A percentile compares a stretch with the other conserved stretches of the same genome.
These are phyloP conservation scores for Ophiocordyceps australis DNA, from an alignment of 2,329 filamentous ascomycete species.

Conservation along the genomic window DNA sequence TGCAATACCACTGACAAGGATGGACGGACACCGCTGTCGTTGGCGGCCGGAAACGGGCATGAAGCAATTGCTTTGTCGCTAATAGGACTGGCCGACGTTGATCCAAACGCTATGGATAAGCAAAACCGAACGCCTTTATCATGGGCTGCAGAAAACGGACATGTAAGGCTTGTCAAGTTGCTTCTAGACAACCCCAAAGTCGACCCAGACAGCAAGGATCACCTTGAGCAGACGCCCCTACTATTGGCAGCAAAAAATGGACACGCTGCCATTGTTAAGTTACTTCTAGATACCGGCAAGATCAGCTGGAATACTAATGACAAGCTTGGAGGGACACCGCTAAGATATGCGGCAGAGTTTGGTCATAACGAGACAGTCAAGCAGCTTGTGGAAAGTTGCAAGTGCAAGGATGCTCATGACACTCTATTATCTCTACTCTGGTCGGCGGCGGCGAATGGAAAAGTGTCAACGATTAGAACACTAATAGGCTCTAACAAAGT, in stretches of 20 bases:
- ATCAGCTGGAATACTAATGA: not conserved
- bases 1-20: not conserved
- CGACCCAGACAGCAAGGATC: not conserved
- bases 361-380: too few species aligned
- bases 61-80: not conserved
- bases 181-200: not conserved
- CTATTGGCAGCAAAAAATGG: not conserved
- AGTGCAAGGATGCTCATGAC: not conserved
- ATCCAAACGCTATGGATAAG: not conserved
- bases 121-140: not conserved
- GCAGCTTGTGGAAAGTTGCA: not conserved
- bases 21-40: not conserved
- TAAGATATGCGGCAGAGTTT: too few species aligned
- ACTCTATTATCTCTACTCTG: not conserved
- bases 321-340: not conserved
- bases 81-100: not conserved
- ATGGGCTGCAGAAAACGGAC: not conserved
- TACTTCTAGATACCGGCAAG: not conserved
- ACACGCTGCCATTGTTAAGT: not conserved
- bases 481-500: not conserved
- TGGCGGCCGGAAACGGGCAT: not conserved
- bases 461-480: not conserved
- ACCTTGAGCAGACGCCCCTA: not conserved
- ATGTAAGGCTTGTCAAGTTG: not conserved
- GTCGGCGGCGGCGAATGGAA: not conserved